A percentile compares a stretch with the other conserved stretches of the same genome.
Conservation (phyloP, 192 early-diverging fungal species). For the Podila epicladia region DNA sequence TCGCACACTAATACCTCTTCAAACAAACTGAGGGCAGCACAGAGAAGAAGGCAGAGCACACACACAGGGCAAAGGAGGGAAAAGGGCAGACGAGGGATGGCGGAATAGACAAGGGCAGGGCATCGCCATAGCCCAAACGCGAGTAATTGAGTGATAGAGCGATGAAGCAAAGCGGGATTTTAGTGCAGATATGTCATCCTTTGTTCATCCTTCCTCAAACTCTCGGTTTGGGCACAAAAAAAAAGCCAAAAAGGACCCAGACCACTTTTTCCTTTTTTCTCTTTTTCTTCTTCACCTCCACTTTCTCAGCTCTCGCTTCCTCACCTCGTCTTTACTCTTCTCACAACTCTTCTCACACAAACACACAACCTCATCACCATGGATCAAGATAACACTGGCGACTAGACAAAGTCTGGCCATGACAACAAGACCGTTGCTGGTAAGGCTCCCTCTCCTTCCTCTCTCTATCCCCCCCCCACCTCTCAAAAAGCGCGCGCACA, state of each 20-base stretch:
- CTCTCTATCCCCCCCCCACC: not conserved
- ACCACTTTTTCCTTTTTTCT: not conserved
- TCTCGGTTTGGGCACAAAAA: too few species aligned
- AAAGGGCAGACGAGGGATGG: too few species aligned
- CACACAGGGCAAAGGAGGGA: too few species aligned
- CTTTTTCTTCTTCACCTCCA: not conserved
- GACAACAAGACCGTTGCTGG: constrained; percentile 17
- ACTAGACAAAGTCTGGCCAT: constrained; percentile 28
- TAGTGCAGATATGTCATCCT: too few species aligned
- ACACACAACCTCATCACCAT: constrained; percentile 7
- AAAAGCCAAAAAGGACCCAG: not conserved
- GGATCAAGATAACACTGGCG: constrained; percentile 15
- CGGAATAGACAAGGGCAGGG: too few species aligned
- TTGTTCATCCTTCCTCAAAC: not conserved
- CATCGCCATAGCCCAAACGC: too few species aligned
- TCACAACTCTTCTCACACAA: not conserved
- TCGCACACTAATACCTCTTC: not conserved
- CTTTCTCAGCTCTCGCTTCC: not conserved
- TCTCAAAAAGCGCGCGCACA: too few species aligned
- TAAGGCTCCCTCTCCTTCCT: not conserved
- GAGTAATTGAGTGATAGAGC: too few species aligned
- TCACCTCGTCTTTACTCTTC: not conserved
- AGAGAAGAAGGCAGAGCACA: too few species aligned
- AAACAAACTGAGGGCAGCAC: not conserved
- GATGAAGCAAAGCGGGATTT: too few species aligned